Evolutionary conservation across 2,329 filamentous ascomycete genomes (phyloP), one percentile per base, ranked within the genome.

Genomic region (Diaporthe citri): DNA sequence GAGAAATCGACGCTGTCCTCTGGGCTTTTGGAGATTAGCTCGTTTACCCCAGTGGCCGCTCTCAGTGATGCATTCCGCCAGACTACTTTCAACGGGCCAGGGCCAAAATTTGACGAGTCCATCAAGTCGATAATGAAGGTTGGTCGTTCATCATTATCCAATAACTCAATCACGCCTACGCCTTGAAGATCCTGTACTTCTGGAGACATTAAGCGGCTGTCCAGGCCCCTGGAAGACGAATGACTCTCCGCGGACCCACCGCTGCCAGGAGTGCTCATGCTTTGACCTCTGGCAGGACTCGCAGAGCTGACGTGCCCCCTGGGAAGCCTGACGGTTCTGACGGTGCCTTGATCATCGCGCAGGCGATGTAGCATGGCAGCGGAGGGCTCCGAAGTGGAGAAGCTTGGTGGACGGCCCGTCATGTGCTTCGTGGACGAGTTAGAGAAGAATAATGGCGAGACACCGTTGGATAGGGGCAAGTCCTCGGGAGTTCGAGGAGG

Each of bases 141-240:
- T 3, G 94, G 94, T 62, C 94, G 87, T 67, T 93, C 90, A 81
- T 97, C 94, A 78, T 93, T 90, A 80, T 96, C 94, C 55, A 97
- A 83, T 52, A 96, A 85, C 81, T 96, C 94, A 28, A 93, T 84
- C 13, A 95, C 88, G 34, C 93, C 92, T 70, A 95, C 87, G 36
- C 89, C 89, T 56, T 90, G 90, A 6, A 96, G 86, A 69, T 91
- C 84, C 70, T 91, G 87, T 59, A 90, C 77, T 7, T 87, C 86
- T 2, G 90, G 86, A 1, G 85, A 82, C 72, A 86, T 83, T 8
- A 85, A 83, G 76, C 86, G 85, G 36, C 82, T 82, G 73, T 91
- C 91, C 12, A 90, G 88, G 71, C 88, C 92, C 57, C 85, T 81
- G 39, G 86, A 85, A 20, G 88, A 82, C n/a, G 88, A 82, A n/a